These are phyloP conservation scores for Taphrina betulina DNA, from an alignment of 1,139 yeast genomes.

Conservation along the genomic window DNA sequence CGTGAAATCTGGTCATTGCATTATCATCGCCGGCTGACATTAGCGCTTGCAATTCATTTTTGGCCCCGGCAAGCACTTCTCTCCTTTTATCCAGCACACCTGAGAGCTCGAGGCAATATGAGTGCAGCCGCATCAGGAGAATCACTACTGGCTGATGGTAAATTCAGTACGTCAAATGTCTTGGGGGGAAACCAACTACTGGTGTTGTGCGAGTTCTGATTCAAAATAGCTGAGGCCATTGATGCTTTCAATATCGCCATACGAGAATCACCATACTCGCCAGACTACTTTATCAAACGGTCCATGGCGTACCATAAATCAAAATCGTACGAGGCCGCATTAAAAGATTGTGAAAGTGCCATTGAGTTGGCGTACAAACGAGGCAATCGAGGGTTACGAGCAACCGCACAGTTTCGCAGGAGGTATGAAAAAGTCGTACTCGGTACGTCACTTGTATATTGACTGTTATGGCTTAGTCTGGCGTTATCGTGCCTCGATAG, in stretches of 20 bases:
- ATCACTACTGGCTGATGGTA: background rate
- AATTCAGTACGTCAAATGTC: background rate
- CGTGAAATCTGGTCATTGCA: too few relatives aligned
- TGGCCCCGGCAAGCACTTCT: too few relatives aligned
- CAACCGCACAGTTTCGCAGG: conserved; percentile 59
- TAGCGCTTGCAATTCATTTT: too few relatives aligned
- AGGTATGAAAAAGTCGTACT: conserved; percentile 44
- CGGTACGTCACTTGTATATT: conserved; percentile 49
- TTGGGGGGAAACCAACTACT: too few relatives aligned
- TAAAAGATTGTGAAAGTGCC: conserved; percentile 57
- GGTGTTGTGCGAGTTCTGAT: too few relatives aligned
- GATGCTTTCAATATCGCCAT: conserved; percentile 29
- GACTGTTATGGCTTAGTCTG: conserved; percentile 36
- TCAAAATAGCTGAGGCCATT: conserved; percentile 20
- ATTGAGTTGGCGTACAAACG: conserved; percentile 54
- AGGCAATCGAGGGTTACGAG: conserved; percentile 57
- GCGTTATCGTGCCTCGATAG: conserved; percentile 47
- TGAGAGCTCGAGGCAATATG: too few relatives aligned
- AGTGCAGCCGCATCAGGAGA: background rate
- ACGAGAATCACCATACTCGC: conserved; percentile 18
- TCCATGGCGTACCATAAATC: conserved; percentile 37
- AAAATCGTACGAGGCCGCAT: conserved; percentile 53
- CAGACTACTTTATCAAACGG: conserved; percentile 30
- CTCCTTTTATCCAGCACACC: too few relatives aligned
- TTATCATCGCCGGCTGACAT: too few relatives aligned